Conservation (phyloP, 768 basidiomycete genomes). For the Lactarius tabidus region DNA sequence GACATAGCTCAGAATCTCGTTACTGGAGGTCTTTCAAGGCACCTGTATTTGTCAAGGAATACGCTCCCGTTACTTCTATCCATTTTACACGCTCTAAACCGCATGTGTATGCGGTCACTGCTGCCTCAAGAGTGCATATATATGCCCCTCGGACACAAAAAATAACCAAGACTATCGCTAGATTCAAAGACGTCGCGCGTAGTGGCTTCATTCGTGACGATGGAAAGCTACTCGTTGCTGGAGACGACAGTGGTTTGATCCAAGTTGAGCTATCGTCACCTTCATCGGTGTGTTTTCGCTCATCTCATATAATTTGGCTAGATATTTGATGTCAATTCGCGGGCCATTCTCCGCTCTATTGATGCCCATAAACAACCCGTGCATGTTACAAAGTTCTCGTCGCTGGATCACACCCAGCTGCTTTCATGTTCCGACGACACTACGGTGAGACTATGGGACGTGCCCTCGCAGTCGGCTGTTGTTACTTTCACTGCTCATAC, state of each 20-base stretch:
- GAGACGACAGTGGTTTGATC: conserved; percentile 89
- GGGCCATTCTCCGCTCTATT: conserved; percentile 89
- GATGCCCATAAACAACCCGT: conserved; percentile 96
- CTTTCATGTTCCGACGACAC: conserved; percentile 97
- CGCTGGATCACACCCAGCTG: conserved; percentile 73
- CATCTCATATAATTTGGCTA: conserved; percentile 29
- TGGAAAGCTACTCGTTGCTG: conserved; percentile 92
- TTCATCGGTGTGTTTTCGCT: not conserved
- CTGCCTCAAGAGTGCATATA: conserved; percentile 89
- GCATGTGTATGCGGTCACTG: conserved; percentile 93
- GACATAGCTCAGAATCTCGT: conserved; percentile 69
- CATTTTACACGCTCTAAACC: conserved; percentile 87
- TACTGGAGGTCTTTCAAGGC: conserved; percentile 87
- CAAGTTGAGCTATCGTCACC: conserved; percentile 42
- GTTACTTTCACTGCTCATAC: conserved; percentile 81
- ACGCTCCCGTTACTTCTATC: conserved; percentile 90
- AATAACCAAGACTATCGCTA: conserved; percentile 90
- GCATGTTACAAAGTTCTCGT: conserved; percentile 90
- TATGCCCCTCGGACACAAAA: conserved; percentile 96
- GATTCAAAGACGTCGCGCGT: conserved; percentile 95
- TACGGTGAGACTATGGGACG: conserved; percentile 91
- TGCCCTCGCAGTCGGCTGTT: conserved; percentile 80
- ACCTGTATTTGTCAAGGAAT: conserved; percentile 95
- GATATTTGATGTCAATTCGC: conserved; percentile 88
- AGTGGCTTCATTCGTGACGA: conserved; percentile 86